phyloP scores from a whole-genome alignment of 257 asterid species.

The Echium plantagineum region DNA sequence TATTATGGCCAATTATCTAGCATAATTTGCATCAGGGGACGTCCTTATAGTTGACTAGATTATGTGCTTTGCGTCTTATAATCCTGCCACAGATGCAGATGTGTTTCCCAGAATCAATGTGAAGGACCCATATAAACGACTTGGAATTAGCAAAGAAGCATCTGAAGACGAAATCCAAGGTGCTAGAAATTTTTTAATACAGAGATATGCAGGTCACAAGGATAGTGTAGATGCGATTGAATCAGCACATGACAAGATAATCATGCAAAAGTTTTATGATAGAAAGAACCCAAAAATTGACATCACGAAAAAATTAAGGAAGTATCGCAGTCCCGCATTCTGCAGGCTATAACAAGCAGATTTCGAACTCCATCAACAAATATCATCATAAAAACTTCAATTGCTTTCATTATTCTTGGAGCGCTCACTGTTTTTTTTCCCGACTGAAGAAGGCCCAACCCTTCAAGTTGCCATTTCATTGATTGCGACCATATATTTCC shows the following conservation, averaged over 20 bases:
- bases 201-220: slow-evolving; percentile 67
- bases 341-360: slow-evolving; percentile 78
- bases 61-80: slow-evolving; percentile 8
- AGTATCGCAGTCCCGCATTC: slow-evolving; percentile 53
- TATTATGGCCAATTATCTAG: no score
- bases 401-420: slow-evolving; percentile 65
- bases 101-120: slow-evolving; percentile 75
- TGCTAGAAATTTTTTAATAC: slow-evolving; percentile 78
- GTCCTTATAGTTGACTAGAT: background rate
- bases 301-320: slow-evolving; percentile 82
- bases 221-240: slow-evolving; percentile 91
- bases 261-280: slow-evolving; percentile 87
- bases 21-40: no score
- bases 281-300: slow-evolving; percentile 86
- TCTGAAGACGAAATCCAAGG: slow-evolving; percentile 87
- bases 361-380: slow-evolving; percentile 64
- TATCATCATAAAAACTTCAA: slow-evolving; percentile 60
- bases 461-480: slow-evolving; percentile 84
- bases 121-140: slow-evolving; percentile 86
- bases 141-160: slow-evolving; percentile 85
- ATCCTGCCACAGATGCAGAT: slow-evolving; percentile 25
- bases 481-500: slow-evolving; percentile 56
- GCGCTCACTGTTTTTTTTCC: slow-evolving; percentile 79
- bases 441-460: slow-evolving; percentile 98
- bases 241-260: slow-evolving; percentile 85